phyloP scores from a whole-genome alignment of 2,329 filamentous ascomycete genomes.

The Colletotrichum melonis region DNA sequence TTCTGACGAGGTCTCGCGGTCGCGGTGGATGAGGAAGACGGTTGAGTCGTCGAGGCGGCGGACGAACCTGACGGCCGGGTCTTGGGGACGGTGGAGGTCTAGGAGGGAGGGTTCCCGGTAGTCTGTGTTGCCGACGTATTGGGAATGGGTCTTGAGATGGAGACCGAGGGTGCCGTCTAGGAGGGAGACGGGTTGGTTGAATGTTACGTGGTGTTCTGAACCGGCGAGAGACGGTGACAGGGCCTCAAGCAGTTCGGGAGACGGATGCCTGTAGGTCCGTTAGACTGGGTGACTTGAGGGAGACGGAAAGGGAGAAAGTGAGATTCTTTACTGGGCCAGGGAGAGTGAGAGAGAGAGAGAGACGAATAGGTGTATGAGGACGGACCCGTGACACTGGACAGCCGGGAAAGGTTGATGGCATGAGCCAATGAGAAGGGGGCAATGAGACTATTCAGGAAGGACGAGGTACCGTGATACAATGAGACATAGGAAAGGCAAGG shows the following conservation, averaged over 20 bases:
- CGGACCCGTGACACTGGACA: neutral
- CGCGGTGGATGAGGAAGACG: slow-evolving; percentile 49
- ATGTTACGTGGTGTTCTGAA: slow-evolving; percentile 33
- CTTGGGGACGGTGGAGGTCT: slow-evolving; percentile 66
- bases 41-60: slow-evolving; percentile 49
- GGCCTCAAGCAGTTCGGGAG: slow-evolving; percentile 35
- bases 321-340: neutral
- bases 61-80: slow-evolving; percentile 42
- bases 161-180: slow-evolving; percentile 62
- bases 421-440: slow-evolving; percentile 11
- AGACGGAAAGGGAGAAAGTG: neutral
- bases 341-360: neutral
- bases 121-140: slow-evolving; percentile 69
- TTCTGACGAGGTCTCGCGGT: slow-evolving; percentile 48
- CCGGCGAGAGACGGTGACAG: slow-evolving; percentile 33
- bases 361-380: neutral
- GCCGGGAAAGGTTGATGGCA: neutral
- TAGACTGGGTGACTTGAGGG: neutral
- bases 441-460: neutral
- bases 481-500: slow-evolving; percentile 15
- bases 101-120: slow-evolving; percentile 69
- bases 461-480: neutral
- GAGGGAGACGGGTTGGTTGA: slow-evolving; percentile 38
- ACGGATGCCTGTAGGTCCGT: slow-evolving; percentile 29
- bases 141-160: slow-evolving; percentile 68